These are phyloP conservation scores for Sporothrix luriei DNA, from an alignment of 2,329 filamentous ascomycete genomes.

Conservation along the genomic window DNA sequence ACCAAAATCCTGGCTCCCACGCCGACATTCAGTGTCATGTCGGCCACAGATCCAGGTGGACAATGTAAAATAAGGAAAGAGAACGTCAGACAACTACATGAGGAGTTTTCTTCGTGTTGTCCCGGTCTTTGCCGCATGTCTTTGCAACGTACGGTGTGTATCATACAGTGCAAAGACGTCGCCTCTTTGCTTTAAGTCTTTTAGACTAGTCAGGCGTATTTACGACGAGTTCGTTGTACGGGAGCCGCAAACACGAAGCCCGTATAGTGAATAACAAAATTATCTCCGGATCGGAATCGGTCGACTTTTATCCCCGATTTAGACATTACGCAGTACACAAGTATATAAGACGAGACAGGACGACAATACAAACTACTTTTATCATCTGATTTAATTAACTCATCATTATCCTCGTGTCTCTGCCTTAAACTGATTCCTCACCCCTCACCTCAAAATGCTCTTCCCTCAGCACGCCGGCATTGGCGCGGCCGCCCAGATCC, in stretches of 20 bases:
- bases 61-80: too few species aligned
- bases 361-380: background rate
- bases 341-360: background rate
- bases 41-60: too few species aligned
- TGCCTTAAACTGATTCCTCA: background rate
- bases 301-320: conserved; percentile 6
- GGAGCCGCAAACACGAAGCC: background rate
- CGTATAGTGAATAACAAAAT: background rate
- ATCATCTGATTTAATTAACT: background rate
- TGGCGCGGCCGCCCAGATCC: conserved; percentile 42
- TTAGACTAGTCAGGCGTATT: too few species aligned
- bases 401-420: background rate
- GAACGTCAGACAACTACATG: too few species aligned
- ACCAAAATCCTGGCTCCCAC: too few species aligned
- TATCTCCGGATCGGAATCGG: conserved; percentile 16
- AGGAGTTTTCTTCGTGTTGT: too few species aligned
- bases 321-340: background rate
- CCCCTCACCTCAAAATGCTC: conserved; percentile 29
- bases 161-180: too few species aligned
- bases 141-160: too few species aligned
- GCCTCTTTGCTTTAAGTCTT: too few species aligned
- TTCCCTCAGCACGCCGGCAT: conserved; percentile 34
- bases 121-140: too few species aligned
- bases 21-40: too few species aligned
- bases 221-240: too few species aligned